Conservation (phyloP, 1,139 yeast genomes). For the Groenewaldozyma sp. region DNA sequence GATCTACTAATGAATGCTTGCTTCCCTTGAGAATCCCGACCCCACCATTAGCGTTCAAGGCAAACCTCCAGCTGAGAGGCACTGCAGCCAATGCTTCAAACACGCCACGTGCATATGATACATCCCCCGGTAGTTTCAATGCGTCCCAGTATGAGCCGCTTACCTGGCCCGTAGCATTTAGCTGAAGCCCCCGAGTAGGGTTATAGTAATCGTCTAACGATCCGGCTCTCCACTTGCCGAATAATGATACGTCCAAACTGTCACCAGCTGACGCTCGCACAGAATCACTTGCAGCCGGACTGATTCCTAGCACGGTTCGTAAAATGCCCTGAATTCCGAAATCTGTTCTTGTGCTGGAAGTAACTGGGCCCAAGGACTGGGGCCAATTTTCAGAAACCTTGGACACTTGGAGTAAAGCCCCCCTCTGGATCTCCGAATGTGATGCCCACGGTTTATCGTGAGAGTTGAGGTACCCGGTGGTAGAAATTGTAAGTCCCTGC, state of each 20-base stretch:
- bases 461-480: conserved; percentile 47
- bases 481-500: conserved; percentile 36
- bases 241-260: conserved; percentile 28
- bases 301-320: conserved; percentile 27
- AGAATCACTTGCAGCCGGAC: conserved; percentile 32
- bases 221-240: conserved; percentile 25
- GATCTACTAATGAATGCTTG: conserved; percentile 31
- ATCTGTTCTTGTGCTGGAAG: conserved; percentile 31
- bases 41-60: conserved; percentile 14
- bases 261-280: conserved; percentile 32
- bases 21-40: conserved; percentile 14
- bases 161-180: conserved; percentile 31
- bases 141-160: conserved; percentile 13
- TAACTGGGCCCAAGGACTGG: conserved; percentile 7
- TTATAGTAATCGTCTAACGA: conserved; percentile 25
- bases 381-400: conserved; percentile 36
- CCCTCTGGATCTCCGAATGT: conserved; percentile 51
- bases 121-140: conserved; percentile 20
- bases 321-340: conserved; percentile 51
- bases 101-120: conserved; percentile 28
- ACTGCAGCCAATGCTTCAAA: conserved; percentile 24
- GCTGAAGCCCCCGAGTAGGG: conserved; percentile 42
- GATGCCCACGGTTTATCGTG: conserved; percentile 62
- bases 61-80: conserved; percentile 16
- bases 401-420: conserved; percentile 22